Evolutionary conservation across 495 filamentous ascomycete genomes (phyloP).

Genomic region (Cercophora sp.): DNA sequence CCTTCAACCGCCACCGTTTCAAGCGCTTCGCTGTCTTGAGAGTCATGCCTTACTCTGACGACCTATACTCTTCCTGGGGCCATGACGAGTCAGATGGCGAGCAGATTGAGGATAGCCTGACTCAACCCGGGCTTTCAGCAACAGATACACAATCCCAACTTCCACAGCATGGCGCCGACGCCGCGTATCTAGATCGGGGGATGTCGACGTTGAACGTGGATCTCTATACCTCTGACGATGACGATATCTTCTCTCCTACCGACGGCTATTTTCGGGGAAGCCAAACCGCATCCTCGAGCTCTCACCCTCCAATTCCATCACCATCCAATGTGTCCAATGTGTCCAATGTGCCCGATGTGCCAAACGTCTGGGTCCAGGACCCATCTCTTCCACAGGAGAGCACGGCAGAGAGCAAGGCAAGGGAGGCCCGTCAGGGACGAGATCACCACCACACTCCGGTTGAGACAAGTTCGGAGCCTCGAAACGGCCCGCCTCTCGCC

Average conservation of each 20-base stretch:
- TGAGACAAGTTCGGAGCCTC: neutral
- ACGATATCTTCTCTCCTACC: slow-evolving; percentile 36
- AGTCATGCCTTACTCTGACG: slow-evolving; percentile 42
- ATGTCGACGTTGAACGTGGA: neutral
- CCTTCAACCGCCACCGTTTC: no score
- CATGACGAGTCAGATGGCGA: slow-evolving; percentile 31
- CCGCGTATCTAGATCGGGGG: neutral
- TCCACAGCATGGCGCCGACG: neutral
- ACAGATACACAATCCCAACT: neutral
- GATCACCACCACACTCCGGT: neutral
- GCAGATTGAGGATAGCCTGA: slow-evolving; percentile 8
- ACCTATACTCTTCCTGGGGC: slow-evolving; percentile 37
- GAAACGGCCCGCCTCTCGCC: neutral
- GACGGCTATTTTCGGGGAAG: slow-evolving; percentile 40
- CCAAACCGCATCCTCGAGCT: neutral
- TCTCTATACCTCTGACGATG: slow-evolving; percentile 16
- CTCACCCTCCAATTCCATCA: neutral
- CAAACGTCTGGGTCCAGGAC: slow-evolving; percentile 41
- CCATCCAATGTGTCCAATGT: slow-evolving; percentile 18
- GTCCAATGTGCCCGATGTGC: slow-evolving; percentile 35
- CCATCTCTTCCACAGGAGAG: slow-evolving; percentile 32
- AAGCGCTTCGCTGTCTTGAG: no score
- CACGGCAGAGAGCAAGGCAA: slow-evolving; percentile 37
- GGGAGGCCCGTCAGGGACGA: slow-evolving; percentile 33
- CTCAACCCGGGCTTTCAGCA: slow-evolving; percentile 7